These are phyloP conservation scores for Dendrocalamus latiflorus DNA, from an alignment of 202 grass and related monocot species.

Conservation along the genomic window DNA sequence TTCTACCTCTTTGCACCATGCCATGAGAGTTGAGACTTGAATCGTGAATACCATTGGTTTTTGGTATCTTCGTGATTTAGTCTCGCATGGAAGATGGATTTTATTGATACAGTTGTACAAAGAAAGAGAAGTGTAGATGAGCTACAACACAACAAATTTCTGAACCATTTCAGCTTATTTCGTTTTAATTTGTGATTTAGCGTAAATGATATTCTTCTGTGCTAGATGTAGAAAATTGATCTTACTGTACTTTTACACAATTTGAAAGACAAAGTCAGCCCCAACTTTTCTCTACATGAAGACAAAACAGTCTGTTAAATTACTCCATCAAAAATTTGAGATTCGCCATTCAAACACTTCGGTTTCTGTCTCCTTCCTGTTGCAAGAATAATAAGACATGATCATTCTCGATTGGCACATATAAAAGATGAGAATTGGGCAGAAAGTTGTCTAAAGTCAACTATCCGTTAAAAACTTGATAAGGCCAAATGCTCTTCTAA, in stretches of 20 bases:
- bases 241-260: background rate
- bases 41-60: background rate
- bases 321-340: conserved; percentile 13
- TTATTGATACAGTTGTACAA: background rate
- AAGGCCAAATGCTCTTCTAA: conserved; percentile 43
- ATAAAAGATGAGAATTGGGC: conserved; percentile 2
- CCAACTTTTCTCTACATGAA: background rate
- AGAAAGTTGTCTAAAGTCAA: conserved; percentile 33
- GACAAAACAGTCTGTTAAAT: background rate
- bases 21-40: background rate
- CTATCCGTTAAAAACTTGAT: background rate
- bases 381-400: conserved; percentile 14
- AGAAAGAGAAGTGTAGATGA: background rate
- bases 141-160: background rate
- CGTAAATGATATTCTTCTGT: background rate
- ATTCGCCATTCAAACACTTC: conserved; percentile 16
- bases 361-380: conserved; percentile 7
- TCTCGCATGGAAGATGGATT: background rate
- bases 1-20: background rate
- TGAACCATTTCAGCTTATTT: background rate
- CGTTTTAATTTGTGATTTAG: background rate
- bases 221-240: background rate
- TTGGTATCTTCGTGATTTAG: background rate
- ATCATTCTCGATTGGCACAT: background rate
- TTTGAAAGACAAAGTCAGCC: background rate